Conservation (phyloP, 2,329 filamentous ascomycete genomes). For the Domatiomyces catenatus region DNA sequence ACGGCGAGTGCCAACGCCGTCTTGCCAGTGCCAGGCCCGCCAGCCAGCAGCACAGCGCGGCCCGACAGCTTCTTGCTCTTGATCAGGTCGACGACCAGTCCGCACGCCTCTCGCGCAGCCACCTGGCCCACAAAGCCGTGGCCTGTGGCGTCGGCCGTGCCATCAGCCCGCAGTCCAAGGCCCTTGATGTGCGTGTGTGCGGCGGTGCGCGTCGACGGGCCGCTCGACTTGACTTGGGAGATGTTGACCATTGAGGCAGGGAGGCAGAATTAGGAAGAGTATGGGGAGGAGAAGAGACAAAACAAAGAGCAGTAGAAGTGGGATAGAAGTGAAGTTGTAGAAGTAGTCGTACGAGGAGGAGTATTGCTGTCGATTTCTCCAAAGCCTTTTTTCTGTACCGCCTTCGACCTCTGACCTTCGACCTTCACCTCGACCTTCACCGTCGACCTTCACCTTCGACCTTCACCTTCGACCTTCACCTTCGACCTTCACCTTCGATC, state of each 20-base stretch:
- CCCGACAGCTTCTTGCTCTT: conserved; percentile 96
- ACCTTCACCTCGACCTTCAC: too few species aligned
- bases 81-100: conserved; percentile 90
- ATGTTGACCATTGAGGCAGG: conserved; percentile 58
- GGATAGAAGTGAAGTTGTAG: neutral
- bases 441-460: too few species aligned
- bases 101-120: conserved; percentile 81
- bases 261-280: conserved; percentile 2
- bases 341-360: too few species aligned
- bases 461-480: neutral
- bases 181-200: conserved; percentile 97
- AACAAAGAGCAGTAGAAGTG: conserved; percentile 3
- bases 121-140: conserved; percentile 83
- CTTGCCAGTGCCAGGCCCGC: conserved; percentile 92
- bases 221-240: conserved; percentile 86
- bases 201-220: conserved; percentile 88
- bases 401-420: too few species aligned
- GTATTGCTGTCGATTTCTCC: too few species aligned
- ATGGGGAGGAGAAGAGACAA: conserved; percentile 2
- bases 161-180: conserved; percentile 72
- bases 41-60: conserved; percentile 79
- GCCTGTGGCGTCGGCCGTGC: conserved; percentile 62
- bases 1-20: conserved; percentile 90
- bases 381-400: neutral
- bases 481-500: neutral